Base-by-base conservation (phyloP, 495 filamentous ascomycete species). In the Neurospora hispaniola region DNA sequence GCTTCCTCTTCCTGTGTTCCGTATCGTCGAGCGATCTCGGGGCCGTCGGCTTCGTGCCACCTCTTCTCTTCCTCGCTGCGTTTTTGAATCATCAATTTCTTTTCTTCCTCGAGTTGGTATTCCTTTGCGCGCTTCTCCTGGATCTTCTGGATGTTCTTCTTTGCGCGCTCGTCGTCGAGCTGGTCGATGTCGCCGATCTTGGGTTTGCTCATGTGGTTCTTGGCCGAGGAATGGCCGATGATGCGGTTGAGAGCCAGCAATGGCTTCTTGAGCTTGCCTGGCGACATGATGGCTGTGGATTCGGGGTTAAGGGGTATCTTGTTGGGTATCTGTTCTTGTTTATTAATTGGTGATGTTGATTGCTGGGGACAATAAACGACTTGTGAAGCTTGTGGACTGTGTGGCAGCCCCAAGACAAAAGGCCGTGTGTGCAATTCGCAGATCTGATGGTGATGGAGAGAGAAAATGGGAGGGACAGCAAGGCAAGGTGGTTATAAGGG, bases 11-110 rank as follows among this genome's bases (percentile, higher is more conserved):
- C 71, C 44, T 78, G 79, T 35, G 84, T 88, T 72, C 90, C 91
- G 78, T 92, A 91, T 39, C 87, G 87, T 31, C 83, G 82, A 43
- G 85, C 85, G 81, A 90, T 86, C 69, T 91, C 87, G 79, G 81
- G 81, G 4, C 81, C 80, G 72, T 90, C 86, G 23, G 82, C 72
- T 8, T 81, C 75, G 41, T 82, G 76, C 23, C 82, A 82, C 38
- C 76, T 81, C n/a, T 82, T 77, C 72, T 86, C 84, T 38, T 84
- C 79, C 73, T 84, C 82, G 39, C 74, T 82, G 71, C 82, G 85
- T 77, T 80, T 84, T 70, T 77, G 84, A 79, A 80, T 86, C 76
- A 80, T 81, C 54, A 66, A 38, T 10, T 82, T 81, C 72, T 86
- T 84, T 68, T 85, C 80, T 66, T 90, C 85, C 71, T 90, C 85